Base-by-base conservation (phyloP, 371 early-diverging fungal species). In the Mucor sp. region DNA sequence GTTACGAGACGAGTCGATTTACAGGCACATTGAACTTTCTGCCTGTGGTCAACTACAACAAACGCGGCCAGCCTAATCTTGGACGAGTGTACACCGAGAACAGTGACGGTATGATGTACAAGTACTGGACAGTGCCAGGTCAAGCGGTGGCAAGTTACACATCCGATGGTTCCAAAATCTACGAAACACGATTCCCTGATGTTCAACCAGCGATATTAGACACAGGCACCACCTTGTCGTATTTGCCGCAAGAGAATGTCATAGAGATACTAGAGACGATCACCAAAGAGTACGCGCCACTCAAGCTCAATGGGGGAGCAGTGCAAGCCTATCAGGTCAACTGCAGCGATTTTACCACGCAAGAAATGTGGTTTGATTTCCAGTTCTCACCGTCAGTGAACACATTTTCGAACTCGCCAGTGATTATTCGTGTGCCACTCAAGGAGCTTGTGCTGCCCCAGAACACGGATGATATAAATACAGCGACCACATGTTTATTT, bases 1-100 rank as follows among this genome's bases (percentile, higher is more conserved):
- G 84, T 0, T 78, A 79, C 41, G 87, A 90, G 58, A 62, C 67
- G n/a, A 37, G 74, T 60, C 81, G 81, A 59, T 86, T 77, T 64
- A 71, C 70, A 5, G 87, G 88, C 17, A 39, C 58, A 6, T 30
- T 89, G 23, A 63, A 70, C 23, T 89, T 84, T 43, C 35, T 74
- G 15, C 78, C 76, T 4, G 68, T 78, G 0, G 56, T 72, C 11
- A 62, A 30, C 9, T 70, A 72, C 21, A 39, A 66, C 15, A 14
- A 15, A 14, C 37, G 39, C 23, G 68, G 66, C 0, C 57, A 62
- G 21, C 32, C 65, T 2, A 43, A 57, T 27, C 8, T 65, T 11
- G 70, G 70, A 1, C 3, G 21, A n/a, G 6, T 17, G 21, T 58
- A 58, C 48, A 28, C 27, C 3, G 6, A 32, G 2, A 17, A 37